Evolutionary conservation across 352 stramenopile species (phyloP).

Genomic region (Phytophthora ramorum): DNA sequence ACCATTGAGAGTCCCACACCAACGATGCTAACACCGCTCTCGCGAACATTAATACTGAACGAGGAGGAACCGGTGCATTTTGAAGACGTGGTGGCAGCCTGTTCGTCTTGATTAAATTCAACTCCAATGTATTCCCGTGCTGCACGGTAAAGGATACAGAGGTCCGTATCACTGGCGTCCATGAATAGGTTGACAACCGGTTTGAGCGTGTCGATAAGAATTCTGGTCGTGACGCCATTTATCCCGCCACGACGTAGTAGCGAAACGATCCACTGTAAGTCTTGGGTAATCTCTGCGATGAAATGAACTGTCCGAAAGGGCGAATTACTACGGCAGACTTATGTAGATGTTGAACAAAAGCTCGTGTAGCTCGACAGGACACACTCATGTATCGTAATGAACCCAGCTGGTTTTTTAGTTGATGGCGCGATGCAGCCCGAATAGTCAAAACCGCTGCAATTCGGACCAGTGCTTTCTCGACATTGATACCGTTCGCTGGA

Average conservation of each 20-base stretch:
- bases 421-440: neutral
- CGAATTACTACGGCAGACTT: neutral
- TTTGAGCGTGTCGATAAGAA: neutral
- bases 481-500: conserved; percentile 10
- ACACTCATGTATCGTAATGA: conserved; percentile 32
- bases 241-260: neutral
- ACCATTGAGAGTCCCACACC: conserved; percentile 2
- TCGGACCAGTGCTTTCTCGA: conserved; percentile 16
- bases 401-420: conserved; percentile 26
- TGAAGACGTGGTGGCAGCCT: neutral
- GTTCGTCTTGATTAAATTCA: conserved; percentile 11
- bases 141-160: conserved; percentile 4
- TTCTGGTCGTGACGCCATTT: conserved; percentile 1
- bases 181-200: conserved; percentile 6
- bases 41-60: conserved; percentile 19
- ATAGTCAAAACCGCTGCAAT: neutral
- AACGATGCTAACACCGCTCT: conserved; percentile 4
- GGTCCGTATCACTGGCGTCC: conserved; percentile 6
- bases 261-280: conserved; percentile 9
- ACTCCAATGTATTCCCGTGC: conserved; percentile 9
- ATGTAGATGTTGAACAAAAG: conserved; percentile 23
- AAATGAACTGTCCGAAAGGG: neutral
- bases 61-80: too few relatives aligned
- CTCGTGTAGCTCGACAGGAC: conserved; percentile 15
- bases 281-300: neutral